Percentiles rank a stretch among this genome's conserved stretches.
Conservation (phyloP, 1,284 basidiomycete genomes). For the Xanthoconium separans region DNA sequence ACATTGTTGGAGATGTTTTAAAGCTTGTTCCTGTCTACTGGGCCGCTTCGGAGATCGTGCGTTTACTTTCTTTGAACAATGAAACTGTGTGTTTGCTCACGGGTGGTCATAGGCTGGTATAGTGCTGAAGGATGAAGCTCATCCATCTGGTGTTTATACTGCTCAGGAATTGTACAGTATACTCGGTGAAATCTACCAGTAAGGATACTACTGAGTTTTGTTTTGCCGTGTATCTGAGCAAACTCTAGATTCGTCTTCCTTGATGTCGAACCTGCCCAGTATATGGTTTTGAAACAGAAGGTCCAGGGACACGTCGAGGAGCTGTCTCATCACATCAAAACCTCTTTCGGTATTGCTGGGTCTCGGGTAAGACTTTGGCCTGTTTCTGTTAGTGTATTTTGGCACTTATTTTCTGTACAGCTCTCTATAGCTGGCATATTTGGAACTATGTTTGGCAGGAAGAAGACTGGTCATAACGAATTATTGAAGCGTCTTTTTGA, state of each 20-base stretch:
- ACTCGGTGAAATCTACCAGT: slow-evolving; percentile 70
- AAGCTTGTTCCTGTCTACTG: slow-evolving; percentile 66
- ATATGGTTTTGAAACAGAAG: slow-evolving; percentile 52
- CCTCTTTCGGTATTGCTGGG: slow-evolving; percentile 33
- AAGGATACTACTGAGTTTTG: slow-evolving; percentile 21
- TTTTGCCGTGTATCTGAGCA: neutral
- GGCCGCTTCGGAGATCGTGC: slow-evolving; percentile 65
- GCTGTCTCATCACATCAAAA: slow-evolving; percentile 58
- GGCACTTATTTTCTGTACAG: slow-evolving; percentile 32
- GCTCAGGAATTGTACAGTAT: slow-evolving; percentile 60
- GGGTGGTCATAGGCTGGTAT: slow-evolving; percentile 59
- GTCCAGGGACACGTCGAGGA: slow-evolving; percentile 51
- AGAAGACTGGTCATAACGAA: slow-evolving; percentile 47
- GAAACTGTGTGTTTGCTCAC: slow-evolving; percentile 1
- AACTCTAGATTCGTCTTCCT: slow-evolving; percentile 65
- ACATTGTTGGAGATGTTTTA: slow-evolving; percentile 71
- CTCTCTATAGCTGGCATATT: slow-evolving; percentile 49
- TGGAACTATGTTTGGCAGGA: slow-evolving; percentile 49
- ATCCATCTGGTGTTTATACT: slow-evolving; percentile 57
- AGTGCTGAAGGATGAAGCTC: slow-evolving; percentile 58
- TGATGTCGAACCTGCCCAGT: slow-evolving; percentile 58
- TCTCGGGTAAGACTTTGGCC: slow-evolving; percentile 20
- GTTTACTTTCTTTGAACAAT: slow-evolving; percentile 23
- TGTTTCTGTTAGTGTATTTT: neutral
- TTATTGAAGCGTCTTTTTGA: slow-evolving; percentile 56